Evolutionary conservation across 208 protist genomes (phyloP), one percentile per base, ranked within the genome.

Genomic region (Angomonas deanei): DNA sequence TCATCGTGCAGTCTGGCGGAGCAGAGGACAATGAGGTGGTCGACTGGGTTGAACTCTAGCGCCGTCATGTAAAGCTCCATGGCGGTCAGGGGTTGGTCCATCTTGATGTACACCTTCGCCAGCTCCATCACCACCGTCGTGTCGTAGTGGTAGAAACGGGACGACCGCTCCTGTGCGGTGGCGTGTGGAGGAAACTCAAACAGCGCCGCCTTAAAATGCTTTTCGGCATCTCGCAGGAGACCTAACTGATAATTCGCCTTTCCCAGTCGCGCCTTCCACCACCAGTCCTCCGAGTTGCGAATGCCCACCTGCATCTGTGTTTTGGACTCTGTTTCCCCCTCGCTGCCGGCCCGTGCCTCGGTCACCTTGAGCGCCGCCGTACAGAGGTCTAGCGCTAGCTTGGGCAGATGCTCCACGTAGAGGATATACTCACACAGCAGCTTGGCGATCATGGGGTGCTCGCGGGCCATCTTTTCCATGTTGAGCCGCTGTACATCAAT

Each of bases 171-270:
- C 57, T 47, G 4, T 17, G 3, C 1, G 13, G 8, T 46, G 26
- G 26, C 10, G 13, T 3, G 23, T 50, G 49, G 21, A n/a, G 4
- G 5, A 49, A 36, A 15, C 2, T 84, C 78, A 42, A 80, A 88
- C 39, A 94, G 80, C 1, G 77, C 86, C 24, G 76, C 73, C 86
- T 82, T 94, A 60, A 97, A 84, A 58, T 95, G 80, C 68, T 86
- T 88, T 73, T 97, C 95, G 8, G 97, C 93, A 26, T 98, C 97
- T 0, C 94, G 89, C n/a, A 97, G 78, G 27, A 98, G 78, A 5
- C 97, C 95, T 4, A 98, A 77, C 68, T 96, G 86, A 68, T 98
- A 98, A 67, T 93, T 93, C 30, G 88, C 88, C 76, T 97, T 97
- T 13, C 91, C 96, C 27, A 98, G 76, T 2, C 93, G 78, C 49